phyloP scores from a whole-genome alignment of 148 eudicot species.

The Persicaria maculosa region DNA sequence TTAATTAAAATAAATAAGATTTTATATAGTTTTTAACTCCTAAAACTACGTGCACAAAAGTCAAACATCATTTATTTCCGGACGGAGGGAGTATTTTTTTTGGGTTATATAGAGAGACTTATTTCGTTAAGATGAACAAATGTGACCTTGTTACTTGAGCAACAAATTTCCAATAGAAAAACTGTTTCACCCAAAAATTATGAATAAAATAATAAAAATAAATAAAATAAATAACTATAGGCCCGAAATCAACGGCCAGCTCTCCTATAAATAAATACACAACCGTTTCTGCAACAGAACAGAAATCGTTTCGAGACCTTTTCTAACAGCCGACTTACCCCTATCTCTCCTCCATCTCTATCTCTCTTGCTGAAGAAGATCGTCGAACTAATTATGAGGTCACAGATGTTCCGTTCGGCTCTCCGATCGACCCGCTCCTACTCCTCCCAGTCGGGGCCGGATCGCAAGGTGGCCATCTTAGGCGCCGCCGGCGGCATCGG shows the following conservation, averaged over 20 bases:
- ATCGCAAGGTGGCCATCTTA: conserved; percentile 62
- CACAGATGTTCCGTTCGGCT: conserved; percentile 37
- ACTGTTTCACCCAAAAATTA: too few species aligned
- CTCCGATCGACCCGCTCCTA: conserved; percentile 34
- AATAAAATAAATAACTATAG: neutral
- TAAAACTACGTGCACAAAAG: too few species aligned
- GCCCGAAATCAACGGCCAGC: neutral
- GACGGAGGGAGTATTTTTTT: too few species aligned
- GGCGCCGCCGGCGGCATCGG: conserved; percentile 97
- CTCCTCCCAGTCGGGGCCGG: conserved; percentile 51
- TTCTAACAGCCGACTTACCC: neutral
- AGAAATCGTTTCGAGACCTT: neutral
- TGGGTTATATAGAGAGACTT: too few species aligned
- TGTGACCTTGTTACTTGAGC: too few species aligned
- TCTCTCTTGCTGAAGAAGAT: neutral
- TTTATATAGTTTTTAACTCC: too few species aligned
- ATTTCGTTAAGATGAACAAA: too few species aligned
- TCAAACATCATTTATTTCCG: too few species aligned
- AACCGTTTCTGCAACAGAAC: neutral
- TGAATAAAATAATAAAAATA: too few species aligned
- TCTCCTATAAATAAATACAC: neutral
- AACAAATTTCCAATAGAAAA: too few species aligned
- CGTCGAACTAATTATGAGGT: conserved; percentile 21
- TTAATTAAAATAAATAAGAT: too few species aligned
- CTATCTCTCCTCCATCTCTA: neutral